These are phyloP conservation scores for Eimeria necatrix DNA, from an alignment of 169 alveolate species.

Conservation along the genomic window DNA sequence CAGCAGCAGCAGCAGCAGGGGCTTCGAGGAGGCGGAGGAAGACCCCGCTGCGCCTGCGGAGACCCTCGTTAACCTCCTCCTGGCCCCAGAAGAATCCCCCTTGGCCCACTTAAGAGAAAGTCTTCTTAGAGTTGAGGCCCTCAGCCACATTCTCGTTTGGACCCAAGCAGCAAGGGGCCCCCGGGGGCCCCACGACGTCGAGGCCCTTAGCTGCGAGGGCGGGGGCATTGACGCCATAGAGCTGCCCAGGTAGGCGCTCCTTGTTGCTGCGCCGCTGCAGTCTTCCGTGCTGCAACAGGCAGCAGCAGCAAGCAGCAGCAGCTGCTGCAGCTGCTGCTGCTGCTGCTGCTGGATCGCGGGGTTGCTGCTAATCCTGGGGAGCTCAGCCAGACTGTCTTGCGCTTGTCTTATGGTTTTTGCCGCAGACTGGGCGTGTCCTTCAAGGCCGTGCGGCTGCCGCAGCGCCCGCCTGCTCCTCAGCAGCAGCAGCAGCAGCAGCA, in stretches of 20 bases:
- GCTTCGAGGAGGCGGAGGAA: constrained; percentile 36
- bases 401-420: background rate
- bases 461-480: background rate
- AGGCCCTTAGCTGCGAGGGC: background rate
- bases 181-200: background rate
- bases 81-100: constrained; percentile 1
- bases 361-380: background rate
- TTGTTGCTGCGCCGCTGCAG: background rate
- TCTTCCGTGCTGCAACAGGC: background rate
- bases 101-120: constrained; percentile 20
- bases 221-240: constrained; percentile 64
- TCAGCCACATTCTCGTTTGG: constrained; percentile 76
- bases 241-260: constrained; percentile 49
- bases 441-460: constrained; percentile 47
- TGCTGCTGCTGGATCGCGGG: background rate
- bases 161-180: constrained; percentile 2
- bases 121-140: constrained; percentile 53
- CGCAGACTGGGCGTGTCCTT: constrained; percentile 54
- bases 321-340: constrained; percentile 3
- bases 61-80: constrained; percentile 62
- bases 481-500: constrained; percentile 59
- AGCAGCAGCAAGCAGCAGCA: background rate
- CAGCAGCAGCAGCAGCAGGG: constrained; percentile 50
- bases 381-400: background rate
- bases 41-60: background rate